Evolutionary conservation across 805 yeast genomes (phyloP), one percentile per base, ranked within the genome.

Genomic region (Teunomyces pallodes): DNA sequence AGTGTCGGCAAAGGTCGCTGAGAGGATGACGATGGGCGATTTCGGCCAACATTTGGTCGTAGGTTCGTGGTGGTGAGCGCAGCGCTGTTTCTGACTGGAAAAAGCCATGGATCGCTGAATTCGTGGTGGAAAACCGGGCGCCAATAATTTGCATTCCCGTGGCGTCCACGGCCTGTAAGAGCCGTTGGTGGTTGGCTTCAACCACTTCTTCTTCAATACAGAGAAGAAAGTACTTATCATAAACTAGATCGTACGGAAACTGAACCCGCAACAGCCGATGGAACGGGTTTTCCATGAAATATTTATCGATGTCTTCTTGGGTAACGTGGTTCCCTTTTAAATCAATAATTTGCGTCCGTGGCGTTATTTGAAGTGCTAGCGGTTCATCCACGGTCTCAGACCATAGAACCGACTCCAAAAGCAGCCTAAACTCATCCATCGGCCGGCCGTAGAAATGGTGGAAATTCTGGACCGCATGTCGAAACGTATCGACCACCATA

Each of bases 161-260:
- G 5, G 46, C 30, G n/a, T 59, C 64, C 9, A 69, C 36, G 10
- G 55, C 16, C 3, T 58, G 51, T 9, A 70, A 46, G 1, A 71
- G 50, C 12, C 43, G 51, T 1, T 48, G 35, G 53, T 70, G 75
- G 41, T 61, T 53, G 6, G 57, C 50, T 4, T 51, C 46, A 6
- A 64, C 42, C 12, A 64, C 56, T 10, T 64, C 59, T 3, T 53
- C 50, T 47, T 69, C 74, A 2, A 72, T 65, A 7, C 72, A 63
- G 9, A 72, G 54, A 9, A 70, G 40, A 41, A 53, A 53, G 39
- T 57, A 62, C 26, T 54, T 60, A 32, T 58, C 57, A 51, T 58
- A 72, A 14, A 48, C 40, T 2, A 72, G 32, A 44, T 71, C 74
- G 45, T 52, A 68, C 9, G 74, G 74, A 14, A 66, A 55, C 24